Evolutionary conservation across 306 rosid genomes (phyloP).

Genomic region (Prunus mongolica): DNA sequence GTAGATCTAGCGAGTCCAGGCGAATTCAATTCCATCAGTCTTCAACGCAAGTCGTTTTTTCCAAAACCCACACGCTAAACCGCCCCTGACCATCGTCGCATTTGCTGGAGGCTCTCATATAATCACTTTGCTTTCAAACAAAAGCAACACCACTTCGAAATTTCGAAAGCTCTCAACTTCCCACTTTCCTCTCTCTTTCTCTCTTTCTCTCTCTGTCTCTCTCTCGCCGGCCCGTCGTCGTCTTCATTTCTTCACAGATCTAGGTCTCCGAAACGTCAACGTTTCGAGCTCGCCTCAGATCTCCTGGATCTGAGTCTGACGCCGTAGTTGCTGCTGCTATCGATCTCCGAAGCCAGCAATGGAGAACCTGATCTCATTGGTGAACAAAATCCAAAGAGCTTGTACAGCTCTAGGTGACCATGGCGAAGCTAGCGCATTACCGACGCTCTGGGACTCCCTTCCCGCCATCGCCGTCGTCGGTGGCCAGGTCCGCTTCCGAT

Average conservation of each 20-base stretch:
- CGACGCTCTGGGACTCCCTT: constrained; percentile 93
- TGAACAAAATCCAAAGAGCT: constrained; percentile 92
- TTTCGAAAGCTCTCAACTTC: background rate
- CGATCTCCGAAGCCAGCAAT: constrained; percentile 25
- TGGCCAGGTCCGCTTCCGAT: constrained; percentile 74
- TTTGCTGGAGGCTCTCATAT: background rate
- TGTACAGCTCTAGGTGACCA: constrained; percentile 95
- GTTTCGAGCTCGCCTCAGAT: constrained; percentile 25
- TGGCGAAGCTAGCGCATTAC: constrained; percentile 81
- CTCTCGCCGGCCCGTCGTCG: constrained; percentile 1
- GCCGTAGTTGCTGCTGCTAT: constrained; percentile 6
- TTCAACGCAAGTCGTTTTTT: constrained; percentile 5
- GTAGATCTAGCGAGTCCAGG: constrained; percentile 7
- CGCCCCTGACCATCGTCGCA: background rate
- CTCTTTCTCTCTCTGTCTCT: background rate
- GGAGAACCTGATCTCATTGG: constrained; percentile 84
- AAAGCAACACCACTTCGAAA: background rate
- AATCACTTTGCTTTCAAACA: background rate
- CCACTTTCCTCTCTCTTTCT: constrained; percentile 9
- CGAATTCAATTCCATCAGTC: background rate
- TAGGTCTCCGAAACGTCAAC: constrained; percentile 6
- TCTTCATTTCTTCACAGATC: constrained; percentile 8
- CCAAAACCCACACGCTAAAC: background rate
- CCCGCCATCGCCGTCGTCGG: constrained; percentile 98
- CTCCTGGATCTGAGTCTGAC: constrained; percentile 34